Evolutionary conservation across 371 early-diverging fungal species (phyloP).

Genomic region (Mucor irregularis): DNA sequence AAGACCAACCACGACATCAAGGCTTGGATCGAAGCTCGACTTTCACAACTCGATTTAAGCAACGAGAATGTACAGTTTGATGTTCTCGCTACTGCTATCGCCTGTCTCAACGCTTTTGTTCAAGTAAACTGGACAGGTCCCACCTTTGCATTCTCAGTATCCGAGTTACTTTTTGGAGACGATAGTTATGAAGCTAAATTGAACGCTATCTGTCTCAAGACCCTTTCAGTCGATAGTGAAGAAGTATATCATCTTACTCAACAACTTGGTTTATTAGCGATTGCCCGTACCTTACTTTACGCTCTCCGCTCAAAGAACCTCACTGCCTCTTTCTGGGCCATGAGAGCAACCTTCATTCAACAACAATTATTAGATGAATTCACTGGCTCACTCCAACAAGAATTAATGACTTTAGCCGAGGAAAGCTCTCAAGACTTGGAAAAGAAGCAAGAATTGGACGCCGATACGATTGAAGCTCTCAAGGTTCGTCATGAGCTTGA

Average conservation of each 20-base stretch:
- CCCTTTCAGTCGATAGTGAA: constrained; percentile 80
- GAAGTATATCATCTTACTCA: constrained; percentile 80
- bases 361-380: constrained; percentile 87
- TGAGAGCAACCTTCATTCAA: constrained; percentile 73
- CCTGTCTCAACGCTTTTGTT: constrained; percentile 62
- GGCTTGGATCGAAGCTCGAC: constrained; percentile 21
- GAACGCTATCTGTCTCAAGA: constrained; percentile 36
- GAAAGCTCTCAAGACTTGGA: constrained; percentile 21
- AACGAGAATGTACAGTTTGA: constrained; percentile 16
- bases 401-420: constrained; percentile 43
- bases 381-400: constrained; percentile 64
- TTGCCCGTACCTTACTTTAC: constrained; percentile 69
- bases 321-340: constrained; percentile 73
- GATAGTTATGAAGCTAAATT: constrained; percentile 22
- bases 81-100: constrained; percentile 53
- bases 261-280: constrained; percentile 64
- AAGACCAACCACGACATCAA: constrained; percentile 24
- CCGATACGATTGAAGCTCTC: constrained; percentile 33
- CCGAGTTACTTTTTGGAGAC: constrained; percentile 24
- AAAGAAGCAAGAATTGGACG: constrained; percentile 3
- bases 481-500: constrained; percentile 75
- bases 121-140: constrained; percentile 77
- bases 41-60: constrained; percentile 5
- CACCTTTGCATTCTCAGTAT: constrained; percentile 42
- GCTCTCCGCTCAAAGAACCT: constrained; percentile 20